Evolutionary conservation across 768 basidiomycete species (phyloP).

Genomic region (Lentinus brumalis): DNA sequence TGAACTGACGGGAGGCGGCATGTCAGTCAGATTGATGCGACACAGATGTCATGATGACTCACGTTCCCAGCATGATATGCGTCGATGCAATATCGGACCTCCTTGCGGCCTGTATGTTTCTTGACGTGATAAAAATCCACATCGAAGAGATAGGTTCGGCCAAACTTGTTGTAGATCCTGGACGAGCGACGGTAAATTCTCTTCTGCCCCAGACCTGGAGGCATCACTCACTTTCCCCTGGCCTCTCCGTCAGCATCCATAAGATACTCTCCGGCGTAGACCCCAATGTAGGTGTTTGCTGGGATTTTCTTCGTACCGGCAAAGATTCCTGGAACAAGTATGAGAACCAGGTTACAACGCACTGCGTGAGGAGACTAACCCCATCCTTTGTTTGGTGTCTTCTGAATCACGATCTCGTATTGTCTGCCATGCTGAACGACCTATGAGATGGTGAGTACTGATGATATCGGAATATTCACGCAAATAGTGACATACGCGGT

Average conservation of each 20-base stretch:
- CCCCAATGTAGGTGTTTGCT: constrained; percentile 71
- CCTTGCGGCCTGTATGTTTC: constrained; percentile 33
- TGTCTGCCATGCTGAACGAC: constrained; percentile 83
- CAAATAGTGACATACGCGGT: constrained; percentile 57
- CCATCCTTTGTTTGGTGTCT: constrained; percentile 84
- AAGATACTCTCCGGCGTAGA: constrained; percentile 85
- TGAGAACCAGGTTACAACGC: not conserved
- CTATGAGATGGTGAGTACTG: constrained; percentile 37
- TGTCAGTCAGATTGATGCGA: not conserved
- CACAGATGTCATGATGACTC: constrained; percentile 32
- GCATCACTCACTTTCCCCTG: constrained; percentile 64
- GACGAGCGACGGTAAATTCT: not conserved
- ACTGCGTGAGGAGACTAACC: constrained; percentile 44
- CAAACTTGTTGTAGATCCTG: constrained; percentile 75
- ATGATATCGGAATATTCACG: not conserved
- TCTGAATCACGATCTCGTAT: constrained; percentile 60
- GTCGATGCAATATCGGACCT: constrained; percentile 65
- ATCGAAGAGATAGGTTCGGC: constrained; percentile 80
- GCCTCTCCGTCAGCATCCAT: constrained; percentile 65
- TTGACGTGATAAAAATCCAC: constrained; percentile 75
- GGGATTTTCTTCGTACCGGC: constrained; percentile 65
- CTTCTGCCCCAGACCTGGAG: not conserved
- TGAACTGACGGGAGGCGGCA: constrained; percentile 59
- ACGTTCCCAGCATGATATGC: constrained; percentile 90
- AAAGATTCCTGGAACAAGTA: constrained; percentile 59